Evolutionary conservation across 1,139 yeast genomes (phyloP).

Genomic region (Sugiyamaella xylanicola): DNA sequence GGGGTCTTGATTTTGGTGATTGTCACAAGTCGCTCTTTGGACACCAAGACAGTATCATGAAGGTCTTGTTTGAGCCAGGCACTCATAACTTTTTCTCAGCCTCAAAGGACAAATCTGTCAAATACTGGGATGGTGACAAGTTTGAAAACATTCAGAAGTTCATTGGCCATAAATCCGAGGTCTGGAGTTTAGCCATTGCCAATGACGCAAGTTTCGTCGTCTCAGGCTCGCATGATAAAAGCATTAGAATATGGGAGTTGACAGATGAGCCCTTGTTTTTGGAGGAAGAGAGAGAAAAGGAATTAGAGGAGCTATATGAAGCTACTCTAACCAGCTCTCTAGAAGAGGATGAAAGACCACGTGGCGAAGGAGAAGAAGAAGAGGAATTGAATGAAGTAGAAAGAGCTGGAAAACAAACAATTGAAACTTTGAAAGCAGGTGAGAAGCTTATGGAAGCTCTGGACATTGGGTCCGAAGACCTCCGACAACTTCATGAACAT

Average conservation of each 20-base stretch:
- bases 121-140: slow-evolving; percentile 98
- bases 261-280: slow-evolving; percentile 92
- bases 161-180: slow-evolving; percentile 85
- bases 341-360: slow-evolving; percentile 59
- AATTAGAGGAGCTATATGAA: slow-evolving; percentile 89
- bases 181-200: slow-evolving; percentile 85
- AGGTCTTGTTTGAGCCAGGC: slow-evolving; percentile 78
- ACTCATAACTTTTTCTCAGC: slow-evolving; percentile 88
- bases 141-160: slow-evolving; percentile 90
- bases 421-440: slow-evolving; percentile 93
- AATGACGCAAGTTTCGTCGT: slow-evolving; percentile 71
- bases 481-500: slow-evolving; percentile 60
- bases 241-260: slow-evolving; percentile 87
- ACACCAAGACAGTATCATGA: slow-evolving; percentile 94
- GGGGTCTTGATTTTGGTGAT: slow-evolving; percentile 99
- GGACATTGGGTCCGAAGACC: slow-evolving; percentile 76
- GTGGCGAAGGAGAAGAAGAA: slow-evolving; percentile 41
- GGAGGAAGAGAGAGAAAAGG: slow-evolving; percentile 95
- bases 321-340: slow-evolving; percentile 67
- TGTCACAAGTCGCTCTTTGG: slow-evolving; percentile 96
- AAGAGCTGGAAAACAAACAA: slow-evolving; percentile 77
- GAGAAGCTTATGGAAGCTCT: slow-evolving; percentile 91
- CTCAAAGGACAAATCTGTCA: slow-evolving; percentile 84
- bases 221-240: slow-evolving; percentile 92
- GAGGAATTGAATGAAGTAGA: slow-evolving; percentile 54